These are phyloP conservation scores for Allantophomopsis cytisporea DNA, from an alignment of 2,329 filamentous ascomycete genomes.

Conservation along the genomic window DNA sequence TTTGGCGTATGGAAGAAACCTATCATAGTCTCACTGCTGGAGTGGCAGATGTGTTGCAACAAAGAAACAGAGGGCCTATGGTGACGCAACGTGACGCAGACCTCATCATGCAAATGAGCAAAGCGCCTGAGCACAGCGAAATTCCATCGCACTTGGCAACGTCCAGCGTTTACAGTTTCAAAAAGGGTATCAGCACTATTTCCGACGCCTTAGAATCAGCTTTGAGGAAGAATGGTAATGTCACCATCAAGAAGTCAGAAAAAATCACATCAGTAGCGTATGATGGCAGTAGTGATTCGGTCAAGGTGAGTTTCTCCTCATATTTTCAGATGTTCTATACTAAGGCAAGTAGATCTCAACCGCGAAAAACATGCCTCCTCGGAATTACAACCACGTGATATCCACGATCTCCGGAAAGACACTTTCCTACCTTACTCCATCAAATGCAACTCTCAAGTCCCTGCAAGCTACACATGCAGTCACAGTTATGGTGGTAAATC, in stretches of 20 bases:
- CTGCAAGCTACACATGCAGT: constrained; percentile 48
- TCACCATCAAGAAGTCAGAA: constrained; percentile 38
- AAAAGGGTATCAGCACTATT: constrained; percentile 49
- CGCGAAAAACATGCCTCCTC: constrained; percentile 7
- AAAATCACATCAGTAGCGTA: constrained; percentile 33
- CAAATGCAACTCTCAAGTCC: constrained; percentile 24
- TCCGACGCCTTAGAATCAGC: constrained; percentile 35
- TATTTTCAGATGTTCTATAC: neutral
- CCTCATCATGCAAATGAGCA: neutral
- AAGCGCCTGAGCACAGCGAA: constrained; percentile 5
- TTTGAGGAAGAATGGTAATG: constrained; percentile 38
- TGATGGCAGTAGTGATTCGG: constrained; percentile 18
- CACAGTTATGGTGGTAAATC: constrained; percentile 83
- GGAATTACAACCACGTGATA: constrained; percentile 42
- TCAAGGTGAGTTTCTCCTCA: constrained; percentile 25
- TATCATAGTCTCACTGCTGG: constrained; percentile 5
- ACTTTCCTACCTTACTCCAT: constrained; percentile 8
- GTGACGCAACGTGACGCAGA: constrained; percentile 1
- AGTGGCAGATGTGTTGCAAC: neutral
- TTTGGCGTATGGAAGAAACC: constrained; percentile 10
- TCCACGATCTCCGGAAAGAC: constrained; percentile 35
- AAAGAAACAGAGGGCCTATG: neutral
- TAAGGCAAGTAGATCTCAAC: constrained; percentile 16
- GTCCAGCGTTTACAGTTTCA: constrained; percentile 31
- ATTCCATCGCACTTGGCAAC: constrained; percentile 14